phyloP scores from a whole-genome alignment of 495 filamentous ascomycete genomes.

The Durotheca rogersii region DNA sequence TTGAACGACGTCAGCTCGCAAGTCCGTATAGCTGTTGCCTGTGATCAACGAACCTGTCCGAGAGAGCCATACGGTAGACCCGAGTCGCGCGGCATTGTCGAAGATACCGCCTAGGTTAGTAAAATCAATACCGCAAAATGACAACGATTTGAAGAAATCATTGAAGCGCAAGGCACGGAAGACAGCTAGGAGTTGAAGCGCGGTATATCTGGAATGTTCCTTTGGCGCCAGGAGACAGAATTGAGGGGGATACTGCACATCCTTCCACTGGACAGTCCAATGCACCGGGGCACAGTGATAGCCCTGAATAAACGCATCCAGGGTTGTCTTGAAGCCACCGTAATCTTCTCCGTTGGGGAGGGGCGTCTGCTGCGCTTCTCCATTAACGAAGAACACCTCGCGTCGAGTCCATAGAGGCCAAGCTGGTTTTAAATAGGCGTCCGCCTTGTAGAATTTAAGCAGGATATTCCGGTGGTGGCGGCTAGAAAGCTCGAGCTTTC shows the following conservation, averaged over 20 bases:
- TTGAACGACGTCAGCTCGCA: slow-evolving; percentile 7
- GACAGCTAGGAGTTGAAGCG: slow-evolving; percentile 78
- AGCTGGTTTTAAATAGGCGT: slow-evolving; percentile 77
- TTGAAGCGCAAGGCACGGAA: slow-evolving; percentile 89
- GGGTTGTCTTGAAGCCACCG: slow-evolving; percentile 75
- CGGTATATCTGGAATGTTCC: slow-evolving; percentile 61
- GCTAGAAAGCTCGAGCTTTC: slow-evolving; percentile 74
- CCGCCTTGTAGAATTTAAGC: slow-evolving; percentile 66
- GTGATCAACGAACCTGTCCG: slow-evolving; percentile 26
- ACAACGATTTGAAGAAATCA: slow-evolving; percentile 82
- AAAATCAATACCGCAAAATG: slow-evolving; percentile 74
- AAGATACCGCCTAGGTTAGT: slow-evolving; percentile 34
- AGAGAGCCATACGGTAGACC: slow-evolving; percentile 33
- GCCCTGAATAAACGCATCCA: slow-evolving; percentile 82
- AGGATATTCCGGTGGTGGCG: slow-evolving; percentile 75
- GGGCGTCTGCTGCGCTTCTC: slow-evolving; percentile 53
- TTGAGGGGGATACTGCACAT: slow-evolving; percentile 72
- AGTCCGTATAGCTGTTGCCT: neutral
- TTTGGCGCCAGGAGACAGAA: slow-evolving; percentile 77
- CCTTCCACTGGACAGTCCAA: slow-evolving; percentile 76
- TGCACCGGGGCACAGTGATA: slow-evolving; percentile 71
- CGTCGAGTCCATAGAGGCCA: slow-evolving; percentile 72
- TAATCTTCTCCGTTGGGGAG: slow-evolving; percentile 69
- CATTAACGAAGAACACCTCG: slow-evolving; percentile 62
- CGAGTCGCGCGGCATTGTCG: slow-evolving; percentile 36